Conservation (phyloP, 805 yeast species). For the Candida golubevii region DNA sequence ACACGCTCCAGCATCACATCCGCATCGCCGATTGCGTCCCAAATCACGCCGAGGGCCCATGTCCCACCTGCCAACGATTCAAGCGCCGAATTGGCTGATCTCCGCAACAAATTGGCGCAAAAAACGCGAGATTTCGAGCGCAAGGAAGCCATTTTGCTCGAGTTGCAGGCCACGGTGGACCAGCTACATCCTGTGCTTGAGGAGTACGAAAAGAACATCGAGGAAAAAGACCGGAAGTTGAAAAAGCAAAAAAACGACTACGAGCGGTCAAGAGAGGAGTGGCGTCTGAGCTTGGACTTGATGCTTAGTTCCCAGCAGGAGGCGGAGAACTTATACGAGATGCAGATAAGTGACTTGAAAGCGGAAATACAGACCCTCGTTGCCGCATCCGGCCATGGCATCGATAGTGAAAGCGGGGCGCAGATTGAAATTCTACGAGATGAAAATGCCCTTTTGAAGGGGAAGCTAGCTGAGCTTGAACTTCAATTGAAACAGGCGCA, state of each 20-base stretch:
- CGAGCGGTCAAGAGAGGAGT: conserved; percentile 54
- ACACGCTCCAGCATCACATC: neutral
- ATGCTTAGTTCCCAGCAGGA: conserved; percentile 54
- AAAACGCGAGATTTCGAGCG: conserved; percentile 31
- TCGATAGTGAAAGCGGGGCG: neutral
- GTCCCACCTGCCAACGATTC: neutral
- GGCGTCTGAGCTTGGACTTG: conserved; percentile 54
- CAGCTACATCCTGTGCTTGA: conserved; percentile 46
- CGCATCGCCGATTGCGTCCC: conserved; percentile 1
- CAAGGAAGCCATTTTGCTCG: conserved; percentile 43
- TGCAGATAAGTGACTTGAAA: conserved; percentile 39
- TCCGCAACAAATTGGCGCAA: conserved; percentile 7
- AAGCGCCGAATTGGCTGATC: conserved; percentile 4
- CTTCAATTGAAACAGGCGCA: neutral
- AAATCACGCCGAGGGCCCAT: neutral
- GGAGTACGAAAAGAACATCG: conserved; percentile 42
- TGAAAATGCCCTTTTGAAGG: neutral
- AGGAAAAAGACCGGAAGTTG: conserved; percentile 44
- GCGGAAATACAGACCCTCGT: conserved; percentile 10
- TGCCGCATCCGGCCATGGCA: neutral
- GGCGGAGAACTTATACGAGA: conserved; percentile 45
- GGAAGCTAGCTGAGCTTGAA: neutral
- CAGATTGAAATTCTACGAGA: neutral
- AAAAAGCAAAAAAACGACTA: conserved; percentile 43
- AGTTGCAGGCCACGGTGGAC: conserved; percentile 44